phyloP scores from a whole-genome alignment of 1,139 yeast species.

The Pichia terricola region DNA sequence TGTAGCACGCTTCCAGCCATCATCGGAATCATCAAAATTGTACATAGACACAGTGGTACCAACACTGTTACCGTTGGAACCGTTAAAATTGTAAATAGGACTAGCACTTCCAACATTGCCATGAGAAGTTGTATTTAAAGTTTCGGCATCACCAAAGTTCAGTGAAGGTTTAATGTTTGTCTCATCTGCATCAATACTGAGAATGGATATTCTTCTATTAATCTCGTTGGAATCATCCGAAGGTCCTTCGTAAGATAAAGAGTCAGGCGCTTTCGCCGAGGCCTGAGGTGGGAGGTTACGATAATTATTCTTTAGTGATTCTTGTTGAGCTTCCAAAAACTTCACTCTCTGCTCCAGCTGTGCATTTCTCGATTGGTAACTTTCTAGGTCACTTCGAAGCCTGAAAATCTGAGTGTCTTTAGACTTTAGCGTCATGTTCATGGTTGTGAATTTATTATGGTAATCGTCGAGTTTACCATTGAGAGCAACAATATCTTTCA shows the following conservation, averaged over 20 bases:
- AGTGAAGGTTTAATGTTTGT: background rate
- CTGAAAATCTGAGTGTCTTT: conserved; percentile 59
- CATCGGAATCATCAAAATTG: conserved; percentile 43
- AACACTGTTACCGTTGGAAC: background rate
- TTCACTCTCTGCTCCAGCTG: conserved; percentile 33
- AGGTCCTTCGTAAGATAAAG: background rate
- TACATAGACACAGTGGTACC: conserved; percentile 10
- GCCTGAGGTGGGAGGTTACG: background rate
- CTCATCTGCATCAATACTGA: conserved; percentile 15
- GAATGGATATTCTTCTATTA: conserved; percentile 21
- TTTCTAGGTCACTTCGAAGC: conserved; percentile 51
- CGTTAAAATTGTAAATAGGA: background rate
- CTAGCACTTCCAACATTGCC: background rate
- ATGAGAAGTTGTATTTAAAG: background rate
- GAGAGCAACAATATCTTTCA: conserved; percentile 33
- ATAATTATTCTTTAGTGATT: background rate
- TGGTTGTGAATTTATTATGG: conserved; percentile 42
- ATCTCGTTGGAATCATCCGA: conserved; percentile 16
- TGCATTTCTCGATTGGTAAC: conserved; percentile 37
- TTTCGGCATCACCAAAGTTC: conserved; percentile 2
- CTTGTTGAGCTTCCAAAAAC: conserved; percentile 6
- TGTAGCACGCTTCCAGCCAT: conserved; percentile 83
- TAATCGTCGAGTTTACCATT: conserved; percentile 33
- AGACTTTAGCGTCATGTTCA: conserved; percentile 45
- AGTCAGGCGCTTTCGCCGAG: background rate